Evolutionary conservation across 129 eudicot species (phyloP), one percentile per base, ranked within the genome.

Genomic region (Saussurea involucrata): DNA sequence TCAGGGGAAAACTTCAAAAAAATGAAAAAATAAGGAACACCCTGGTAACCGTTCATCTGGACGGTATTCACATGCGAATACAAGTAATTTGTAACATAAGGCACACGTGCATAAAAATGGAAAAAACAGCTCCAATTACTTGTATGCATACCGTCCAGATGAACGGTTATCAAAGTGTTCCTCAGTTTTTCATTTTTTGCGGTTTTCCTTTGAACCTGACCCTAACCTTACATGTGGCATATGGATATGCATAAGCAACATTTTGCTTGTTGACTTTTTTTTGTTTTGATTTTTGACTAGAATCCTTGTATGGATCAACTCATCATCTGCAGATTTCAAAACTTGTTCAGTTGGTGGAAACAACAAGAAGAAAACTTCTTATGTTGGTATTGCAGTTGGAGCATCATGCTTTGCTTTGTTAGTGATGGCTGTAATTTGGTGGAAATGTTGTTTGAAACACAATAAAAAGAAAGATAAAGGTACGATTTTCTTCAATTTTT

Each of bases 401-500:
- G 76, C 85, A 32, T 71, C 36, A 17, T 83, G 69, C 72, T 37
- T 76, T 24, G 67, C 60, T 66, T 58, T 83, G 73, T 57, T 64
- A 29, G 58, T 86, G 22, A 31, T 81, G 42, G 81, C 64, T 21
- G 9, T 88, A 49, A 81, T 88, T 75, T 86, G 88, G 86, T 83
- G 88, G 90, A 88, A 80, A 85, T 65, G 82, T 11, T 76, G 29
- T 69, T 63, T 79, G 7, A 65, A 46, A 63, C 69, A 80, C 71
- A 70, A 86, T 24, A 88, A 78, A 68, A 61, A 60, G 33, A 57
- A 55, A 36, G 79, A 72, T 68, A 86, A 81, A 83, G 93, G 93
- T 85, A 66, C 12, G 10, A 4, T 21, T 25, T 25, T 61, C 37
- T 44, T 72, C 68, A 74, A 21, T 8, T 60, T 60, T 15, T 53